These are phyloP conservation scores for Megacollybia platyphylla DNA, from an alignment of 1,284 basidiomycete species.

Conservation along the genomic window DNA sequence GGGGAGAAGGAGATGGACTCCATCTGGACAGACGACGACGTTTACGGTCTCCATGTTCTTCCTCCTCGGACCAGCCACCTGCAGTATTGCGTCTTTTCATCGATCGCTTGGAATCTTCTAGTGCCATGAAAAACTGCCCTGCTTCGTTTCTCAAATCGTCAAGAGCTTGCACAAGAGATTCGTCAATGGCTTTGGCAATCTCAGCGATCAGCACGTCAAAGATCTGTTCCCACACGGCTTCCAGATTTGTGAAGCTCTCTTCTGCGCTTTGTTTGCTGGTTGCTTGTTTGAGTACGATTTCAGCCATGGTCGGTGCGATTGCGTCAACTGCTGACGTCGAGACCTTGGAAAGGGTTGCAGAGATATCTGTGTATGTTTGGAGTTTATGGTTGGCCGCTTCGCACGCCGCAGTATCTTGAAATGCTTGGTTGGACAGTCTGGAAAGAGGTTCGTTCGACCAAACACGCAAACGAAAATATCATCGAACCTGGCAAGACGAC, in stretches of 20 bases:
- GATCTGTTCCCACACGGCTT: conserved; percentile 27
- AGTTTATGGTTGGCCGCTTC: conserved; percentile 27
- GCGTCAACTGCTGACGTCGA: conserved; percentile 24
- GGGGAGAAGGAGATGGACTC: conserved; percentile 4
- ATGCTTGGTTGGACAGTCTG: conserved; percentile 30
- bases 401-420: conserved; percentile 25
- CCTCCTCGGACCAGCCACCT: conserved; percentile 5
- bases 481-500: conserved; percentile 27
- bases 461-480: background rate
- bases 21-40: conserved; percentile 10
- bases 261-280: conserved; percentile 28
- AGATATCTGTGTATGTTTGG: conserved; percentile 32
- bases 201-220: conserved; percentile 26
- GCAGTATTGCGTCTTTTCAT: background rate
- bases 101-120: background rate
- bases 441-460: background rate
- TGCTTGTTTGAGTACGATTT: conserved; percentile 26
- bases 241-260: conserved; percentile 22
- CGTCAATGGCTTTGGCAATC: conserved; percentile 24
- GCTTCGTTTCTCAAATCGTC: conserved; percentile 20
- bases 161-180: conserved; percentile 22
- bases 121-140: conserved; percentile 7
- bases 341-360: conserved; percentile 28
- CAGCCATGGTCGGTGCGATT: conserved; percentile 29
- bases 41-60: conserved; percentile 9